Evolutionary conservation across 1,139 yeast genomes (phyloP), one percentile per base, ranked within the genome.

Genomic region (Hemisphaericaspora lyxosophila): DNA sequence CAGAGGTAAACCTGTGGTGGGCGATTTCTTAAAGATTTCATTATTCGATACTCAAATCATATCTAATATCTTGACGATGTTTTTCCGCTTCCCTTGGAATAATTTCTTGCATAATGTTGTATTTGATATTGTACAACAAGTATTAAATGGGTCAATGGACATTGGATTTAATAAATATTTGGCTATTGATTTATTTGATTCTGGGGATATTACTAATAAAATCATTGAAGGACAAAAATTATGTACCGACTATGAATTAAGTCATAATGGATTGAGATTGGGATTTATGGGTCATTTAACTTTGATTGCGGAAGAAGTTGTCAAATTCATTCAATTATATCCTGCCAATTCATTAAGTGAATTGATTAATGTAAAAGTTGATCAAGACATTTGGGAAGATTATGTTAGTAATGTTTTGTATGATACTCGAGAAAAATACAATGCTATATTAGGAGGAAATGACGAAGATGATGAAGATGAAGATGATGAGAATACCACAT

Each of bases 271-370:
- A 1, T 74, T 87, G 46, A 76, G 97, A 48, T 70, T 90, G 43
- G 99, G 98, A 1, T 94, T 85, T 60, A 94, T 92, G 95, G 99
- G 99, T 20, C 98, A 92, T 62, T 71, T 92, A 56, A 92, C 97
- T 0, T 71, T 92, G 47, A 90, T 94, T 46, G 95, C 97, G 7
- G 98, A 94, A 58, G 99, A 92, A 59, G 95, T 92, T 32, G 97
- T 92, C 42, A 94, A 94, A 59, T 92, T 92, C 59, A 85, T 90
- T 20, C 88, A 87, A 34, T 63, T 84, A 15, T 84, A 81, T 51
- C 81, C 88, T 2, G 76, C 82, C 27, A 77, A 72, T 46, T 64
- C 80, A 2, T 64, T 84, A 23, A 77, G 87, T 40, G 75, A 75
- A 20, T 65, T 75, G 12, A 81, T 87, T 25, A 80, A 80, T 44